Conservation (phyloP, 2,329 filamentous ascomycete genomes). For the Domatiomyces globalis region DNA sequence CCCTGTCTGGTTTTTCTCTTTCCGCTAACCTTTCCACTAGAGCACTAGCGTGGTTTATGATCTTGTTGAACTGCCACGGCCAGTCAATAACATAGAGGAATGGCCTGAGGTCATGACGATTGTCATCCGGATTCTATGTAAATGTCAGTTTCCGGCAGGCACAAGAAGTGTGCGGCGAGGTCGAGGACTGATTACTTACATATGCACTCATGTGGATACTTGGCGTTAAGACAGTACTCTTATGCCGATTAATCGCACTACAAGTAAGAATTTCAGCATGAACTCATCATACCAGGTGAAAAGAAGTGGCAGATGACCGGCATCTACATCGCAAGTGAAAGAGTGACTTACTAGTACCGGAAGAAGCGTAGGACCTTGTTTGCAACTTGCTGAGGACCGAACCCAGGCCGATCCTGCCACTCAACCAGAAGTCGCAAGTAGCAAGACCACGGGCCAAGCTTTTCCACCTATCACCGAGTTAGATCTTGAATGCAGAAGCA, state of each 20-base stretch:
- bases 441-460: constrained; percentile 41
- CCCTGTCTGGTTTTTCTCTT: too few relatives aligned
- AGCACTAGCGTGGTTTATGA: constrained; percentile 1
- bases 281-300: constrained; percentile 21
- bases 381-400: constrained; percentile 25
- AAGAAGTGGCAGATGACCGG: constrained; percentile 2
- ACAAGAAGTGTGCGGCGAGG: not conserved
- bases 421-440: constrained; percentile 35
- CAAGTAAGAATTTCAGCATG: constrained; percentile 28
- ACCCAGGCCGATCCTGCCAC: constrained; percentile 19
- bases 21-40: not conserved
- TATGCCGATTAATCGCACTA: constrained; percentile 49
- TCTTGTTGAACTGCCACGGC: constrained; percentile 3
- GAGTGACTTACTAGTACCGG: constrained; percentile 12
- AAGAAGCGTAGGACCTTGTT: constrained; percentile 34
- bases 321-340: not conserved
- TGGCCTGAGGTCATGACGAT: constrained; percentile 43
- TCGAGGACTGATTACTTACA: constrained; percentile 1
- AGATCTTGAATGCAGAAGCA: not conserved
- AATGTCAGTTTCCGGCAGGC: constrained; percentile 18
- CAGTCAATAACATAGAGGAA: constrained; percentile 32
- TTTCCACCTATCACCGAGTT: constrained; percentile 20
- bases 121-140: constrained; percentile 42
- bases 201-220: constrained; percentile 35
- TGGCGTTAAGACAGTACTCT: constrained; percentile 47